Conservation (phyloP, 805 yeast genomes). For the Lachancea lanzarotensis region DNA sequence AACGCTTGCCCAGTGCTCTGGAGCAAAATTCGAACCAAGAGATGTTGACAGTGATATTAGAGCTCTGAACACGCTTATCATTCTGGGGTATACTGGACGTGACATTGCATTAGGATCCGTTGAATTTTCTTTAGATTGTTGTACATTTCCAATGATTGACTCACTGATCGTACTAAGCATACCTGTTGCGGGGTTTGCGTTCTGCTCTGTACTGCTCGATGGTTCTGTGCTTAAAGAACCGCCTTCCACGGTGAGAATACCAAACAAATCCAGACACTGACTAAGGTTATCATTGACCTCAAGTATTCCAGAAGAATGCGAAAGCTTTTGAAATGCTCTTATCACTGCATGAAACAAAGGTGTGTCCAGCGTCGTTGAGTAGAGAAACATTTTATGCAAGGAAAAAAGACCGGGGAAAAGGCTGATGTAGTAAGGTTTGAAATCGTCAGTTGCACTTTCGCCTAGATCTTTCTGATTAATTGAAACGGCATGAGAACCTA, state of each 20-base stretch:
- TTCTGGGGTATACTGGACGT: constrained; percentile 54
- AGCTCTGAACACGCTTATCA: constrained; percentile 72
- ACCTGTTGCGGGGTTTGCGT: constrained; percentile 4
- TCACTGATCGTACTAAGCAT: constrained; percentile 22
- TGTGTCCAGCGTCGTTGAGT: constrained; percentile 55
- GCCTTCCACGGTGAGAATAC: constrained; percentile 40
- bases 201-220: not conserved
- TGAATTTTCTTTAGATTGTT: not conserved
- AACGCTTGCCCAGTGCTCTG: constrained; percentile 56
- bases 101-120: constrained; percentile 23
- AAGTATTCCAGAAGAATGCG: constrained; percentile 79
- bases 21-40: constrained; percentile 64
- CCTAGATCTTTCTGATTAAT: constrained; percentile 28
- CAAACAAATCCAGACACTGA: constrained; percentile 43
- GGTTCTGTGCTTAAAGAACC: constrained; percentile 41
- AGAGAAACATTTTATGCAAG: constrained; percentile 47
- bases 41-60: constrained; percentile 70
- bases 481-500: constrained; percentile 46
- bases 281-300: constrained; percentile 52
- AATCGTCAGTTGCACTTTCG: constrained; percentile 7
- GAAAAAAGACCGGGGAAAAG: constrained; percentile 38
- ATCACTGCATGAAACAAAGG: constrained; percentile 63
- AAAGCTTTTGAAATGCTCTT: constrained; percentile 69
- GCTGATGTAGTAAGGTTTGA: constrained; percentile 29
- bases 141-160: constrained; percentile 14